These are phyloP conservation scores for Pestalotiopsis sp. DNA, from an alignment of 2,329 filamentous ascomycete species.

Conservation along the genomic window DNA sequence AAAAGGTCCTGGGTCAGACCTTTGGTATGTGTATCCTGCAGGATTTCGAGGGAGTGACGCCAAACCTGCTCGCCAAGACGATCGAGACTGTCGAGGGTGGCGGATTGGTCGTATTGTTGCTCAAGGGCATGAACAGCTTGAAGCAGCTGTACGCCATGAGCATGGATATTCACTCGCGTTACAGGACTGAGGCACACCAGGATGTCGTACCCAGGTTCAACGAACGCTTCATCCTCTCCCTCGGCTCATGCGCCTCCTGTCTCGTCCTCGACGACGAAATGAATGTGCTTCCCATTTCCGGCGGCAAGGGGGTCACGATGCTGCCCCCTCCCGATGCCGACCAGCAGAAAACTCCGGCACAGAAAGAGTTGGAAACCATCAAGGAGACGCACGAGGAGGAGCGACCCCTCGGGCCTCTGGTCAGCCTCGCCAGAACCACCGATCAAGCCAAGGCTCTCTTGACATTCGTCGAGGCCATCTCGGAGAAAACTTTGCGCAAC, in stretches of 20 bases:
- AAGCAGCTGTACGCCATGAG: constrained; percentile 96
- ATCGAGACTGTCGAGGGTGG: constrained; percentile 98
- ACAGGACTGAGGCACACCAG: constrained; percentile 92
- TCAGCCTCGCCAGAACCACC: constrained; percentile 83
- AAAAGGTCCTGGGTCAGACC: constrained; percentile 97
- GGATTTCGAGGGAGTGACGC: constrained; percentile 96
- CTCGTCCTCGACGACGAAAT: constrained; percentile 96
- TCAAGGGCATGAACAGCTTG: constrained; percentile 96
- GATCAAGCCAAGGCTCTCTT: constrained; percentile 97
- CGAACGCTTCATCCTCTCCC: constrained; percentile 91
- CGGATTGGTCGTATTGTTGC: constrained; percentile 81
- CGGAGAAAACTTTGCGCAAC: constrained; percentile 91
- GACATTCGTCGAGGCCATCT: constrained; percentile 94
- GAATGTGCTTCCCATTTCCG: constrained; percentile 95
- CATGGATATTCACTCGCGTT: constrained; percentile 97
- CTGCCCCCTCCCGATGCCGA: constrained; percentile 76
- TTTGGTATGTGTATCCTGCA: constrained; percentile 98
- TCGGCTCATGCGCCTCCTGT: constrained; percentile 93
- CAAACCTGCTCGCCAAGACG: constrained; percentile 91
- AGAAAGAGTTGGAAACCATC: constrained; percentile 78
- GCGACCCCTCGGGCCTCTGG: constrained; percentile 80
- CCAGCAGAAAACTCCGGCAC: constrained; percentile 68
- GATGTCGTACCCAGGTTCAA: constrained; percentile 97
- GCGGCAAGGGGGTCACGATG: constrained; percentile 84
- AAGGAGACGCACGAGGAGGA: constrained; percentile 86